Percentiles rank a stretch among this genome's conserved stretches.
phyloP scores from a whole-genome alignment of 148 eudicot species.

The Persicaria tinctoria region DNA sequence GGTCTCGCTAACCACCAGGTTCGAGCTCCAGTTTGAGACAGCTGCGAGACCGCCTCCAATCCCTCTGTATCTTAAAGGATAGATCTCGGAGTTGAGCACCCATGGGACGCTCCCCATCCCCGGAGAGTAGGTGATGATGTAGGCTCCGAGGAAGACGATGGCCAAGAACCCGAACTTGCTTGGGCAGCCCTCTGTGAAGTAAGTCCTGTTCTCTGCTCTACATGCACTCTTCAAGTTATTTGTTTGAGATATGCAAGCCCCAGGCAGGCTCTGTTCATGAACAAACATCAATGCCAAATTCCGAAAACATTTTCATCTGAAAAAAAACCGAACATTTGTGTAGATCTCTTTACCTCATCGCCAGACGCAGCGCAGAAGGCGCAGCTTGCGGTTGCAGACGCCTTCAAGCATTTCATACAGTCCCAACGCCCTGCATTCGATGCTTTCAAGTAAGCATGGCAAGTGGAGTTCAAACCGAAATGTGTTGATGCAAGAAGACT shows the following conservation, averaged over 20 bases:
- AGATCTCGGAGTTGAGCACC: conserved; percentile 85
- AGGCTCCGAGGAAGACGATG: conserved; percentile 47
- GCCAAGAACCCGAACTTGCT: conserved; percentile 64
- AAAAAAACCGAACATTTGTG: neutral
- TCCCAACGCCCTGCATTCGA: conserved; percentile 38
- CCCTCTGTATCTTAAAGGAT: conserved; percentile 61
- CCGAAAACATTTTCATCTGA: neutral
- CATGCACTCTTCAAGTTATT: conserved; percentile 37
- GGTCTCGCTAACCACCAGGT: conserved; percentile 61
- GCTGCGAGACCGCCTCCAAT: conserved; percentile 74
- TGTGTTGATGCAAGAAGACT: conserved; percentile 30
- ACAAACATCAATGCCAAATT: neutral
- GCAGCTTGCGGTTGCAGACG: conserved; percentile 37
- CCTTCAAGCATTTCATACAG: conserved; percentile 60
- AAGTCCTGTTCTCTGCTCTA: conserved; percentile 33
- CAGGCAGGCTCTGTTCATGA: conserved; percentile 42
- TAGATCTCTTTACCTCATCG: conserved; percentile 27
- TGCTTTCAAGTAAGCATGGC: conserved; percentile 35
- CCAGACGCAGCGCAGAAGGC: conserved; percentile 53
- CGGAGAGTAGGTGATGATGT: conserved; percentile 68
- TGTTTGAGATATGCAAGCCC: conserved; percentile 49
- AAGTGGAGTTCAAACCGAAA: conserved; percentile 57
- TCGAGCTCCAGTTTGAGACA: conserved; percentile 58
- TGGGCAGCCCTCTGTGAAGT: conserved; percentile 80
- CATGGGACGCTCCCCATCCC: conserved; percentile 91